These are phyloP conservation scores for Hyaloperonospora arabidopsidis DNA, from an alignment of 352 stramenopile genomes.

Conservation along the genomic window DNA sequence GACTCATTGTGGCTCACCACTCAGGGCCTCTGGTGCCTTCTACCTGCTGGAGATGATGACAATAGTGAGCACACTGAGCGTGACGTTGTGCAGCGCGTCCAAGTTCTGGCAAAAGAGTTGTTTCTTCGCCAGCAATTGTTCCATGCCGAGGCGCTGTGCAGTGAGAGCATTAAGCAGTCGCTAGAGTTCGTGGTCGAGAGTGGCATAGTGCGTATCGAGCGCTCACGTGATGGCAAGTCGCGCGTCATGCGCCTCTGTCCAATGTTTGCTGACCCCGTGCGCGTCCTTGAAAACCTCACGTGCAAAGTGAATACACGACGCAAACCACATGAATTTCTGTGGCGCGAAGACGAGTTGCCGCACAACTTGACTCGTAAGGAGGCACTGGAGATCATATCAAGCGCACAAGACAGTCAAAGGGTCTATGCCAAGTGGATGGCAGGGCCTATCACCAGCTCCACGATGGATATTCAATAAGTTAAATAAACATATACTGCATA, in stretches of 20 bases:
- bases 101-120: slow-evolving; percentile 48
- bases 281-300: slow-evolving; percentile 28
- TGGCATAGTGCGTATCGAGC: slow-evolving; percentile 30
- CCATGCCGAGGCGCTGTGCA: slow-evolving; percentile 66
- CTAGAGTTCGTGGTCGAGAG: slow-evolving; percentile 54
- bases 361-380: slow-evolving; percentile 23
- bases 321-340: slow-evolving; percentile 42
- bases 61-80: slow-evolving; percentile 28
- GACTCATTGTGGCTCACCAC: slow-evolving; percentile 63
- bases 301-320: slow-evolving; percentile 35
- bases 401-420: slow-evolving; percentile 11
- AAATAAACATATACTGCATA: slow-evolving; percentile 4
- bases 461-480: slow-evolving; percentile 15
- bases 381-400: slow-evolving; percentile 26
- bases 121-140: slow-evolving; percentile 32
- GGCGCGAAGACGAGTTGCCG: slow-evolving; percentile 28
- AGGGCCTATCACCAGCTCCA: slow-evolving; percentile 7
- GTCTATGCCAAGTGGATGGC: slow-evolving; percentile 38
- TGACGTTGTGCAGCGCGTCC: slow-evolving; percentile 45
- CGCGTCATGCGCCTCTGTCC: slow-evolving; percentile 25
- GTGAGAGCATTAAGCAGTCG: slow-evolving; percentile 68
- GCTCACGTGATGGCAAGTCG: slow-evolving; percentile 24
- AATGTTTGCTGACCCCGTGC: background rate
- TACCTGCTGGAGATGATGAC: slow-evolving; percentile 5
- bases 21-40: slow-evolving; percentile 39